phyloP scores from a whole-genome alignment of 495 filamentous ascomycete species.

The Usnea hakonensis region DNA sequence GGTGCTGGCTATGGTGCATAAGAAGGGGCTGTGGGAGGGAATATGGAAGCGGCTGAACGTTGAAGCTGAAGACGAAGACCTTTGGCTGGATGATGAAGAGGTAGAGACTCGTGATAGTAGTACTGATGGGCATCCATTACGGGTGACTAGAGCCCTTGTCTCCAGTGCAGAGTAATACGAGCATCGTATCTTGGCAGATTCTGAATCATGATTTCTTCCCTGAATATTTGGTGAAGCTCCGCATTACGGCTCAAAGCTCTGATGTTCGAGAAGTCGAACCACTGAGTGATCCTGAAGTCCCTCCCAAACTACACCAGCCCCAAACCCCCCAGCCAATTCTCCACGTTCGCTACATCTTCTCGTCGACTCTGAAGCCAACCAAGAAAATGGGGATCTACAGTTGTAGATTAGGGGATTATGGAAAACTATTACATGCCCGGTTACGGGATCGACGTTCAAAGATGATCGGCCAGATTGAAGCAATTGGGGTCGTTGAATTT shows the following conservation, averaged over 20 bases:
- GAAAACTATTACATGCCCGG: too few species aligned
- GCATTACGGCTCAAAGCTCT: background rate
- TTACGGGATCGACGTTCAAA: too few species aligned
- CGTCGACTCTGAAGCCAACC: too few species aligned
- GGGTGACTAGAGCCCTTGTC: background rate
- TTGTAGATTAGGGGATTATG: too few species aligned
- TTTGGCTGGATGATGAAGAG: conserved; percentile 8
- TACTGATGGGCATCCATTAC: background rate
- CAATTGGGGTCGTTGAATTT: too few species aligned
- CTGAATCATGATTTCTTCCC: background rate
- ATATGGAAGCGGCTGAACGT: conserved; percentile 65
- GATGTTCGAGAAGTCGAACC: background rate
- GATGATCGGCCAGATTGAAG: too few species aligned
- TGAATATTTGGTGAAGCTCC: background rate
- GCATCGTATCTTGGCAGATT: background rate
- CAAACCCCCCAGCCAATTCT: too few species aligned
- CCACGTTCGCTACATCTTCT: too few species aligned
- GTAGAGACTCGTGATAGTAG: background rate
- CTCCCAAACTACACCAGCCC: too few species aligned
- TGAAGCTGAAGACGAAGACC: conserved; percentile 44
- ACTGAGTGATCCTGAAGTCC: background rate
- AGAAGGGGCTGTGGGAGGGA: conserved; percentile 88
- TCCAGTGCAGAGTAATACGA: background rate
- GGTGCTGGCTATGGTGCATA: conserved; percentile 84
- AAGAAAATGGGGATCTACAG: too few species aligned